These are phyloP conservation scores for Drechslerella coelobrocha DNA, from an alignment of 2,329 filamentous ascomycete species.

Conservation along the genomic window DNA sequence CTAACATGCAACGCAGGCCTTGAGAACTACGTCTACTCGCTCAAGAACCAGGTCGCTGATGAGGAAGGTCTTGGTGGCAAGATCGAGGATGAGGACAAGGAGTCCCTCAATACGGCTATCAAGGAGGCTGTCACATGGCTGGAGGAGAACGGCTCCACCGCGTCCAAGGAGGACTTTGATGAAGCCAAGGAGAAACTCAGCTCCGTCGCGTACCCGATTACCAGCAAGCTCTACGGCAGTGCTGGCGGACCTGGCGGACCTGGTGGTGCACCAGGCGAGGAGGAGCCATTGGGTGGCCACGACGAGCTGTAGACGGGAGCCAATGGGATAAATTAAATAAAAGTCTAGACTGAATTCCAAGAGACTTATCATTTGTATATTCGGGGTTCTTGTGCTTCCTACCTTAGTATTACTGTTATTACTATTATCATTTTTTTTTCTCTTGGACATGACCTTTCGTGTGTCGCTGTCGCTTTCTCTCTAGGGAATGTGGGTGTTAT, in stretches of 20 bases:
- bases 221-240: slow-evolving; percentile 89
- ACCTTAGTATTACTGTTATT: slow-evolving; percentile 2
- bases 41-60: slow-evolving; percentile 99
- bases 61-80: slow-evolving; percentile 96
- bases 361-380: slow-evolving; percentile 46
- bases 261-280: slow-evolving; percentile 64
- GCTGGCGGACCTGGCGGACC: slow-evolving; percentile 71
- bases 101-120: slow-evolving; percentile 90
- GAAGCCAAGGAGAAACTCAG: slow-evolving; percentile 99
- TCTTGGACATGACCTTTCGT: background rate
- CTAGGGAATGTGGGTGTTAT: slow-evolving; percentile 13
- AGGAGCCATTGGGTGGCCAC: slow-evolving; percentile 73
- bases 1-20: slow-evolving; percentile 62
- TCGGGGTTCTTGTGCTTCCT: slow-evolving; percentile 13
- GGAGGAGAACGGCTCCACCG: slow-evolving; percentile 83
- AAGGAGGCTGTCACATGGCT: slow-evolving; percentile 98
- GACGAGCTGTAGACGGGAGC: slow-evolving; percentile 75
- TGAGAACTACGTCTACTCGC: slow-evolving; percentile 98
- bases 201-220: slow-evolving; percentile 96
- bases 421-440: slow-evolving; percentile 9
- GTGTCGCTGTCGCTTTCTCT: slow-evolving; percentile 9
- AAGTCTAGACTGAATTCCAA: slow-evolving; percentile 11
- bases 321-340: background rate
- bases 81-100: slow-evolving; percentile 98
- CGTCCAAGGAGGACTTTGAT: slow-evolving; percentile 88